Evolutionary conservation across 148 eudicot genomes (phyloP), one percentile per base, ranked within the genome.

Genomic region (Beta vulgaris): DNA sequence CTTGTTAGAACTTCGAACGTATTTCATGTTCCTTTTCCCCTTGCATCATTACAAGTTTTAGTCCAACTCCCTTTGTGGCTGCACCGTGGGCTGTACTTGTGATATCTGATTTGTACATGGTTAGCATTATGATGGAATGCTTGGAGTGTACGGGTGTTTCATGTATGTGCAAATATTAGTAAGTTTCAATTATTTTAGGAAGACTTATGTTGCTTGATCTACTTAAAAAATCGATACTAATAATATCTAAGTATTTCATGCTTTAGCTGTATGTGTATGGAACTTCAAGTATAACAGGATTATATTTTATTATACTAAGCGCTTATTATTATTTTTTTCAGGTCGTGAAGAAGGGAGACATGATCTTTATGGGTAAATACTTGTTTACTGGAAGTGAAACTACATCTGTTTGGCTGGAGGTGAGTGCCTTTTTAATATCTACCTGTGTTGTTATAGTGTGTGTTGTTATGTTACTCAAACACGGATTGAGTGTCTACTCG

Each of bases 361-460:
- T 94, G 61, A 92, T 95, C 77, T 94, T 94, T 79, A 81, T 94
- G 83, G 98, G 98, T 65, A 91, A 94, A 81, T 94, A 94, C 79
- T 86, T 94, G 77, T 94, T 92, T 81, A 94, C 98, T n/a, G 98
- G 98, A 80, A 94, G 97, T 83, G 98, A 94, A 83, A 92, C 90
- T 32, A 94, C 98, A 28, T 94, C 98, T 81, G 98, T 94, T 74
- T 94, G 98, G 97, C 88, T 94, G 61, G 98, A 94, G 96, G 98
- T 94, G 84, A 81, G 93, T 14, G 29, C 23, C 48, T 14, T 9
- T 9, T 13, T 1, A 42, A 66, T 31, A 53, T 53, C 12, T 39
- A 21, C 48, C 16, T 28, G 34, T 8, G 61, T 23, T 43, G 14
- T 34, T 19, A 3, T 66, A 28, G 8, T 68, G 15, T 65, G 31